Conservation (phyloP, 192 early-diverging fungal species). For the Coemansia sp. region DNA sequence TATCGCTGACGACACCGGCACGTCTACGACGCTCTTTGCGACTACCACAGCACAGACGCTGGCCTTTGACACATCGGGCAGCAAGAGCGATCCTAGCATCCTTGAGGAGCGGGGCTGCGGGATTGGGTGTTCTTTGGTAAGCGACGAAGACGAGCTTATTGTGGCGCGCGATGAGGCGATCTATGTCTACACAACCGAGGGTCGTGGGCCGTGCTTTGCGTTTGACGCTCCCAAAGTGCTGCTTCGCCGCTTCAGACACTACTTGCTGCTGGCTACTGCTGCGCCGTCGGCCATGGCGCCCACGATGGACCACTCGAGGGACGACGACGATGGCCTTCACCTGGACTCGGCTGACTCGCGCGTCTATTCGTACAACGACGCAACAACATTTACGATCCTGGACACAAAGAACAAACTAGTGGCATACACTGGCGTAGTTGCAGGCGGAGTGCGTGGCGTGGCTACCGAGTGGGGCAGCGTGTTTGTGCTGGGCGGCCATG, state of each 20-base stretch:
- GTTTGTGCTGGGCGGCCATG: conserved; percentile 71
- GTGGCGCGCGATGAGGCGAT: conserved; percentile 88
- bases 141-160: conserved; percentile 76
- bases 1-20: conserved; percentile 19
- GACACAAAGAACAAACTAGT: conserved; percentile 92
- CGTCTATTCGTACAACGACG: conserved; percentile 50
- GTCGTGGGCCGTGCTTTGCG: conserved; percentile 87
- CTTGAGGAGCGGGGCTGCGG: conserved; percentile 84
- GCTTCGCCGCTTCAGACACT: conserved; percentile 33
- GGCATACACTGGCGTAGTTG: conserved; percentile 79
- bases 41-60: conserved; percentile 42
- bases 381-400: conserved; percentile 64
- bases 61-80: conserved; percentile 43
- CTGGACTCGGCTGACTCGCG: conserved; percentile 42
- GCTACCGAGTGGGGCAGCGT: conserved; percentile 87
- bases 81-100: conserved; percentile 37
- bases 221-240: conserved; percentile 66
- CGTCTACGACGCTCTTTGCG: conserved; percentile 27
- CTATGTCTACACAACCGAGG: conserved; percentile 89
- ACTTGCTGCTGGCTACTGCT: conserved; percentile 34
- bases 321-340: conserved; percentile 59
- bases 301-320: conserved; percentile 16
- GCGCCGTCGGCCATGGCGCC: conserved; percentile 35
- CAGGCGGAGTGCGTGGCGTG: conserved; percentile 67
- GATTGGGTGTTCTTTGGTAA: conserved; percentile 70